phyloP scores from a whole-genome alignment of 1,284 basidiomycete species.

The Wolfiporia cocos region DNA sequence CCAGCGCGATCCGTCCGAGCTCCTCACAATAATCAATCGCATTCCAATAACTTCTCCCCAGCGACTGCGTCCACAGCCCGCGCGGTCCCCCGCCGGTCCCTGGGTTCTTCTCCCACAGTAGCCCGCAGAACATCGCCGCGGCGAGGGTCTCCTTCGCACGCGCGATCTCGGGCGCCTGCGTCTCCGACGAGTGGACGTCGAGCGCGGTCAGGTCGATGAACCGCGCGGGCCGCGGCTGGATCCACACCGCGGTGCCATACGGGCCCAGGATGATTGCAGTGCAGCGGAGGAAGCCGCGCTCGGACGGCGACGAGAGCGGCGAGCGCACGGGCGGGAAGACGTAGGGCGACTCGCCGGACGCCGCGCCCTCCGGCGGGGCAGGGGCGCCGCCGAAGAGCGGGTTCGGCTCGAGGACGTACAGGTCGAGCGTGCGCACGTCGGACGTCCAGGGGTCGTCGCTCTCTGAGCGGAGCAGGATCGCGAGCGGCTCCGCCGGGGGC shows the following conservation, averaged over 20 bases:
- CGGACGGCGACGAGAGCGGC: slow-evolving; percentile 28
- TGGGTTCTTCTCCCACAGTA: slow-evolving; percentile 18
- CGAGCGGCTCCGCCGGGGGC: slow-evolving; percentile 25
- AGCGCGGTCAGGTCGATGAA: slow-evolving; percentile 17
- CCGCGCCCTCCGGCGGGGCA: background rate
- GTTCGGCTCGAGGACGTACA: slow-evolving; percentile 38
- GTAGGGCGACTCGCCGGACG: slow-evolving; percentile 23
- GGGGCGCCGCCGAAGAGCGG: slow-evolving; percentile 14
- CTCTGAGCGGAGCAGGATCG: slow-evolving; percentile 48
- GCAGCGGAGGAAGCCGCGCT: slow-evolving; percentile 45
- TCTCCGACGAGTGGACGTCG: slow-evolving; percentile 23
- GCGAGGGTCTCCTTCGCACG: slow-evolving; percentile 32
- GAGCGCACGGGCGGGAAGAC: slow-evolving; percentile 36
- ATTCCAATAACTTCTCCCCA: slow-evolving; percentile 39
- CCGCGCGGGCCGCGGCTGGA: slow-evolving; percentile 38
- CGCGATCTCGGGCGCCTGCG: slow-evolving; percentile 10
- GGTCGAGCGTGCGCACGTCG: slow-evolving; percentile 39
- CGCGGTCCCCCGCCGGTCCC: slow-evolving; percentile 16
- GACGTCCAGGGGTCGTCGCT: slow-evolving; percentile 54
- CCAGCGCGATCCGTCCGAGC: slow-evolving; percentile 43
- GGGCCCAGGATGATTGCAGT: slow-evolving; percentile 43
- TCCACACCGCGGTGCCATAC: slow-evolving; percentile 52
- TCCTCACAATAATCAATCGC: slow-evolving; percentile 54
- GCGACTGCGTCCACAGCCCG: slow-evolving; percentile 20
- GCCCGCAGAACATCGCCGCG: slow-evolving; percentile 43